Evolutionary conservation across 495 filamentous ascomycete genomes (phyloP).

Genomic region (Daldinia grandis): DNA sequence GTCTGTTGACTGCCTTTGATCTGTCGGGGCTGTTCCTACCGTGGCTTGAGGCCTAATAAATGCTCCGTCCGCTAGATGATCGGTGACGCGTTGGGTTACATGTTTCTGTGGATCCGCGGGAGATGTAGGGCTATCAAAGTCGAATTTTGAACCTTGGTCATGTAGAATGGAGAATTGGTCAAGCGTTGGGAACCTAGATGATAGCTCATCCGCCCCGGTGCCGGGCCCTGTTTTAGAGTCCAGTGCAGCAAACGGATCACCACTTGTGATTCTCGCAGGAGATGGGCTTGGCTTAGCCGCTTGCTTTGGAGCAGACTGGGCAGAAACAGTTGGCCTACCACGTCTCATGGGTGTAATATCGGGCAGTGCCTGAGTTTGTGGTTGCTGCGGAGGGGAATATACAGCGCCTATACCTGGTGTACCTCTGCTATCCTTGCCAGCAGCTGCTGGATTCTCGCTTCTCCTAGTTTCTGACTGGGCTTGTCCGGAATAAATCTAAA

Average conservation of each 20-base stretch:
- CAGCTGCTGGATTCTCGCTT: slow-evolving; percentile 29
- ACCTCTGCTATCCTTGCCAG: slow-evolving; percentile 46
- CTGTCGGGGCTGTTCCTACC: slow-evolving; percentile 36
- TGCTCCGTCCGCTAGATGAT: slow-evolving; percentile 88
- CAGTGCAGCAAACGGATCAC: slow-evolving; percentile 88
- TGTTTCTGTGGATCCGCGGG: slow-evolving; percentile 63
- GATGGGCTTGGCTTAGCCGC: slow-evolving; percentile 73
- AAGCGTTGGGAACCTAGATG: slow-evolving; percentile 85
- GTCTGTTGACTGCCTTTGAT: slow-evolving; percentile 50
- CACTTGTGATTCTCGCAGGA: slow-evolving; percentile 72
- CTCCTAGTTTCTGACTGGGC: slow-evolving; percentile 54
- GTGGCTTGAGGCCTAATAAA: slow-evolving; percentile 66
- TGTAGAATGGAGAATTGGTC: slow-evolving; percentile 94
- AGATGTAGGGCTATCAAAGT: slow-evolving; percentile 71
- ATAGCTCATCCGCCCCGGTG: slow-evolving; percentile 75
- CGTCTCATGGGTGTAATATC: slow-evolving; percentile 95
- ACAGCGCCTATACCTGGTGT: slow-evolving; percentile 74
- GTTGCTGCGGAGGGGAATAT: slow-evolving; percentile 70
- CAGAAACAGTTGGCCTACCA: slow-evolving; percentile 74
- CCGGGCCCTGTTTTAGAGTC: slow-evolving; percentile 68
- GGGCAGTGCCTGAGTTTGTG: slow-evolving; percentile 77
- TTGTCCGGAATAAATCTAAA: slow-evolving; percentile 82
- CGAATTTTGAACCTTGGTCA: slow-evolving; percentile 84
- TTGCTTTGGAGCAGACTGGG: slow-evolving; percentile 50
- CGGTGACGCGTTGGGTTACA: slow-evolving; percentile 77